Percentiles rank a stretch among this genome's conserved stretches.
Conservation (phyloP, 1,284 basidiomycete genomes). For the Mycena sp. region DNA sequence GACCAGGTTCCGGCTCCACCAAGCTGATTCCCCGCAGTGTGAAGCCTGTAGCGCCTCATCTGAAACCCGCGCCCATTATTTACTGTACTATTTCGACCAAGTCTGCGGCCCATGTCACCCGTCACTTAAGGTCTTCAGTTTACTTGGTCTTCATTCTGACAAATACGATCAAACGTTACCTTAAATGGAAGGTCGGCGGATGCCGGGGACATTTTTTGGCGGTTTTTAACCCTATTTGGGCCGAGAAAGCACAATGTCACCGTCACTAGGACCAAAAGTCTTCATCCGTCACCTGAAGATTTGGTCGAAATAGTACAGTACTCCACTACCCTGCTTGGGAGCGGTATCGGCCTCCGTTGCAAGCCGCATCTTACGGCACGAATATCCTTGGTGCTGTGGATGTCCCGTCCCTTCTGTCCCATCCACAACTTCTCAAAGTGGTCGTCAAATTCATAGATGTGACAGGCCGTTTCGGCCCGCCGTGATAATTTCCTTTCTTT, state of each 20-base stretch:
- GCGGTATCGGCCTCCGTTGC: too few relatives aligned
- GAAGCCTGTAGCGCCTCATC: not conserved
- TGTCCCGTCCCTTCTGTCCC: too few relatives aligned
- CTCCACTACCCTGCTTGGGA: too few relatives aligned
- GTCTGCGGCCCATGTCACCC: not conserved
- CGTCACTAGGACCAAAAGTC: not conserved
- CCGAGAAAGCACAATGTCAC: not conserved
- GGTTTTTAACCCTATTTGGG: not conserved
- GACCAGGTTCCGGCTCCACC: not conserved
- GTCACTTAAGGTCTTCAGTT: not conserved
- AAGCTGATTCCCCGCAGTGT: not conserved
- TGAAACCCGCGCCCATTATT: too few relatives aligned
- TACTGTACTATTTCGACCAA: not conserved
- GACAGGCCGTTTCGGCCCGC: too few relatives aligned
- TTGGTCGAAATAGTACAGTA: too few relatives aligned
- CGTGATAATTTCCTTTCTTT: too few relatives aligned
- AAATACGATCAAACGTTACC: not conserved
- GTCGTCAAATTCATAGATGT: too few relatives aligned
- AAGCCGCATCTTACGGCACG: too few relatives aligned
- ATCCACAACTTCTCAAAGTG: too few relatives aligned
- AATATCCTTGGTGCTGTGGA: too few relatives aligned
- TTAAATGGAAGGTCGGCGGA: not conserved
- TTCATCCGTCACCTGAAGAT: too few relatives aligned
- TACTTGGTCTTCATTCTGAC: not conserved
- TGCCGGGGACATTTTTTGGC: not conserved